phyloP scores from a whole-genome alignment of 2,329 filamentous ascomycete genomes.

The Xylariomycetidae sp. region DNA sequence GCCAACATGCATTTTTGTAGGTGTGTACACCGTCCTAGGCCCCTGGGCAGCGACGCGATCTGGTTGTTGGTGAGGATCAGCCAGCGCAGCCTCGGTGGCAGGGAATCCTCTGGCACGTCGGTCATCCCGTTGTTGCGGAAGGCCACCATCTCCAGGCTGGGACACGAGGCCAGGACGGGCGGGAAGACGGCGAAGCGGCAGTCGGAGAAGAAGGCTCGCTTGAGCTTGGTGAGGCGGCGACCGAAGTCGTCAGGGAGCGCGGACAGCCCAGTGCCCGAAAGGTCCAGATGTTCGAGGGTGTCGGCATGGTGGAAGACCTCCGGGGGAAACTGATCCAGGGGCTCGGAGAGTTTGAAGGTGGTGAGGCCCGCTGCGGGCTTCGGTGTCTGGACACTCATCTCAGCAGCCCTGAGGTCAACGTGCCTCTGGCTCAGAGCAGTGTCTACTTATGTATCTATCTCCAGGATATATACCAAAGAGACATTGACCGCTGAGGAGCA shows the following conservation, averaged over 20 bases:
- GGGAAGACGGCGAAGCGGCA: slow-evolving; percentile 41
- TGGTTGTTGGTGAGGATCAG: slow-evolving; percentile 44
- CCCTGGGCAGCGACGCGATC: slow-evolving; percentile 33
- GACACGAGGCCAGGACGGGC: slow-evolving; percentile 35
- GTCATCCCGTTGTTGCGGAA: slow-evolving; percentile 43
- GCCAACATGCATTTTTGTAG: slow-evolving; percentile 47
- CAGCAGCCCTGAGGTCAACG: no score
- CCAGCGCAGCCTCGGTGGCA: slow-evolving; percentile 41
- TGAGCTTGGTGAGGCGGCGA: slow-evolving; percentile 37
- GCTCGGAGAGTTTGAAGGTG: slow-evolving; percentile 31
- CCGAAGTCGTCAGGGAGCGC: slow-evolving; percentile 35
- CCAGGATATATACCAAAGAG: no score
- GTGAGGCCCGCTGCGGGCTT: slow-evolving; percentile 16
- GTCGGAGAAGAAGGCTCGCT: slow-evolving; percentile 41
- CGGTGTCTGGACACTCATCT: no score
- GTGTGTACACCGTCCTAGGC: slow-evolving; percentile 36
- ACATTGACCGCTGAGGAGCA: no score
- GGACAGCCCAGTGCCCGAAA: slow-evolving; percentile 41
- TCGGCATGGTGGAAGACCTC: slow-evolving; percentile 36
- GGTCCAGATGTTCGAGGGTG: slow-evolving; percentile 41
- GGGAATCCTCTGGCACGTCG: slow-evolving; percentile 33
- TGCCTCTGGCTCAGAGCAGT: no score
- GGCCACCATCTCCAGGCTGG: slow-evolving; percentile 43
- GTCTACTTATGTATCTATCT: no score
- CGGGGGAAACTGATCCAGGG: slow-evolving; percentile 31